Evolutionary conservation across 768 basidiomycete species (phyloP).

Genomic region (Pisolithus sp.): DNA sequence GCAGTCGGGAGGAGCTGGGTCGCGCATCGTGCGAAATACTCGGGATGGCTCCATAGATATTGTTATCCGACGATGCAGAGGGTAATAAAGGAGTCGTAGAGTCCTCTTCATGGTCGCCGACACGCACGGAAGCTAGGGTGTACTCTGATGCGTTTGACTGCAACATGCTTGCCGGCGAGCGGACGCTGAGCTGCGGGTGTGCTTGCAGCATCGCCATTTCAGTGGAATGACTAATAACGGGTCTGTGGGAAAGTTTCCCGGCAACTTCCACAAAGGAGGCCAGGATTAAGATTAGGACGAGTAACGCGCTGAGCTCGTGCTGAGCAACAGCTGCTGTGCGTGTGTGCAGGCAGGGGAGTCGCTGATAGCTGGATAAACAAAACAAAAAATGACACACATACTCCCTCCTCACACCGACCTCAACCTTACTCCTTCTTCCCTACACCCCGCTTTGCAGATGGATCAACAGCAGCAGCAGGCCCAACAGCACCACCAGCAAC

Average conservation of each 20-base stretch:
- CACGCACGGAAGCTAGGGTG: slow-evolving; percentile 56
- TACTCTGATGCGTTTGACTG: slow-evolving; percentile 45
- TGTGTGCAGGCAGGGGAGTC: not conserved
- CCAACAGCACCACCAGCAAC: slow-evolving; percentile 30
- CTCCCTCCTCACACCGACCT: slow-evolving; percentile 42
- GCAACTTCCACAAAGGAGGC: slow-evolving; percentile 23
- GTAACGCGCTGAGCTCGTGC: slow-evolving; percentile 16
- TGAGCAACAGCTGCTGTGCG: slow-evolving; percentile 7
- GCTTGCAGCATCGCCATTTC: too few relatives aligned
- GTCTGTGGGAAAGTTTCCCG: slow-evolving; percentile 10
- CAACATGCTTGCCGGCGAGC: slow-evolving; percentile 6
- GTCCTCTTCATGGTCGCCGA: slow-evolving; percentile 26
- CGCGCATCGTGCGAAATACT: slow-evolving; percentile 15
- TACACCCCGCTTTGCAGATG: slow-evolving; percentile 64
- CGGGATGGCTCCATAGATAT: slow-evolving; percentile 46
- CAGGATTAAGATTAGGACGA: slow-evolving; percentile 1
- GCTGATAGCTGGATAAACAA: slow-evolving; percentile 8
- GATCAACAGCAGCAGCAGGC: slow-evolving; percentile 48
- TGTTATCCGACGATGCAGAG: slow-evolving; percentile 32
- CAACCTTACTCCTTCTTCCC: slow-evolving; percentile 39
- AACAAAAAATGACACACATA: slow-evolving; percentile 39
- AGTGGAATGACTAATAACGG: not conserved
- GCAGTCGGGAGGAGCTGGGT: slow-evolving; percentile 46
- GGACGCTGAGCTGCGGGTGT: slow-evolving; percentile 7
- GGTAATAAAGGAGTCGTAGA: slow-evolving; percentile 36